Conservation (phyloP, 768 basidiomycete species). For the Chalciporus sphaerocephalus region DNA sequence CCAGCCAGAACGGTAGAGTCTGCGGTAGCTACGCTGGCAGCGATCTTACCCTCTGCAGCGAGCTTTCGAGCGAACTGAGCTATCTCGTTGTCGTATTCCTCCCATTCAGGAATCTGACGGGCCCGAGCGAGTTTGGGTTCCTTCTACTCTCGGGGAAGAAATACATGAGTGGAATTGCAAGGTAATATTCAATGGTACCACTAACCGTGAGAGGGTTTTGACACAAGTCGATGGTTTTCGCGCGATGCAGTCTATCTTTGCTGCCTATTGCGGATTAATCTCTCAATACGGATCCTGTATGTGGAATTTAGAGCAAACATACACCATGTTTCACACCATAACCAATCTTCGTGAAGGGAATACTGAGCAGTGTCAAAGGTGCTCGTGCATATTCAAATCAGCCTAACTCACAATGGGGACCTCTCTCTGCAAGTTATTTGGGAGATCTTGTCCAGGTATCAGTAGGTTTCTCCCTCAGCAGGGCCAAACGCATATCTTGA, state of each 20-base stretch:
- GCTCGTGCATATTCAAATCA: not conserved
- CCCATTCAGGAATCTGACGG: slow-evolving; percentile 96
- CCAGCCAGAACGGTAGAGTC: slow-evolving; percentile 66
- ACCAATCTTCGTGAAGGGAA: slow-evolving; percentile 89
- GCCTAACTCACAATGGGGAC: slow-evolving; percentile 87
- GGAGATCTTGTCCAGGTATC: slow-evolving; percentile 59
- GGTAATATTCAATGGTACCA: slow-evolving; percentile 1
- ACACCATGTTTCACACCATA: slow-evolving; percentile 99
- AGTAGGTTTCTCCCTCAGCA: not conserved
- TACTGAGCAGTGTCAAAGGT: slow-evolving; percentile 45
- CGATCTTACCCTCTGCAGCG: slow-evolving; percentile 65
- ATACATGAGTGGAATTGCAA: slow-evolving; percentile 1
- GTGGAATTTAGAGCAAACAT: slow-evolving; percentile 29
- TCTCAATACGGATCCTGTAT: not conserved
- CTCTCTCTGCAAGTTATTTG: slow-evolving; percentile 88
- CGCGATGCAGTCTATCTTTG: slow-evolving; percentile 72
- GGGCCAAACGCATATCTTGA: slow-evolving; percentile 53
- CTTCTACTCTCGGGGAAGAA: slow-evolving; percentile 53
- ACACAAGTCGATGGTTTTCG: slow-evolving; percentile 93
- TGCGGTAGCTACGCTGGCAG: slow-evolving; percentile 60
- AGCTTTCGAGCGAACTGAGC: slow-evolving; percentile 73
- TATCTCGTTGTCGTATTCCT: slow-evolving; percentile 88
- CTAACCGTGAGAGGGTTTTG: slow-evolving; percentile 91
- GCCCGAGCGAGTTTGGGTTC: slow-evolving; percentile 94
- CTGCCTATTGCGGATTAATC: slow-evolving; percentile 45